A percentile compares a stretch with the other conserved stretches of the same genome.
Evolutionary conservation across 345 rosid species (phyloP).

Genomic region (Citrus cavaleriei): DNA sequence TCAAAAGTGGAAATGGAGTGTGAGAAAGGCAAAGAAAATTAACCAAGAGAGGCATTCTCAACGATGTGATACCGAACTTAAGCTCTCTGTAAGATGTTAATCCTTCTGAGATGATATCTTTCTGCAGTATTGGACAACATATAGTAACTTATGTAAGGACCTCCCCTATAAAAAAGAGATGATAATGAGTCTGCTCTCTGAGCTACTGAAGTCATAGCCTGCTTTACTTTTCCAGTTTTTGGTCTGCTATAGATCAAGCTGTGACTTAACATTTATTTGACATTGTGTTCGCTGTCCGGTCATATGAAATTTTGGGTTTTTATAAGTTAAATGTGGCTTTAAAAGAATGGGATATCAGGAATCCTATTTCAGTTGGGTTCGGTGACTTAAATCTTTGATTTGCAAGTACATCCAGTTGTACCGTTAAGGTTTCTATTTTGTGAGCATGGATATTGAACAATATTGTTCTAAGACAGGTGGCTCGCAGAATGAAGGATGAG

Average conservation of each 20-base stretch:
- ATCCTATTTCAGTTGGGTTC: not conserved
- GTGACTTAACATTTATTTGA: constrained; percentile 3
- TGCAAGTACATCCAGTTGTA: not conserved
- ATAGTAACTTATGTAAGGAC: not conserved
- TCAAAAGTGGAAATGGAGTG: constrained; percentile 78
- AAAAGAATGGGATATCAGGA: not conserved
- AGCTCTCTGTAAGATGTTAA: constrained; percentile 72
- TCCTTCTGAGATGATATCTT: not conserved
- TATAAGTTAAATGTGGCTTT: not conserved
- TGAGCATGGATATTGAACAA: constrained; percentile 17
- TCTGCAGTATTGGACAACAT: not conserved
- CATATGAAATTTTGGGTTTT: not conserved
- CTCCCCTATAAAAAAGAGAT: not conserved
- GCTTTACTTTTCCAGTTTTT: not conserved
- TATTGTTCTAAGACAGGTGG: constrained; percentile 58
- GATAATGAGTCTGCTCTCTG: not conserved
- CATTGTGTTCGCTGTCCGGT: not conserved
- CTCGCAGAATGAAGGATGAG: constrained; percentile 85
- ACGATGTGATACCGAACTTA: constrained; percentile 91
- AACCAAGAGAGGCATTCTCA: constrained; percentile 91
- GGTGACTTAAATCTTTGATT: not conserved
- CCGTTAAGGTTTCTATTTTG: constrained; percentile 15
- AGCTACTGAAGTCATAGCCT: not conserved
- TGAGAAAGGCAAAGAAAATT: constrained; percentile 65
- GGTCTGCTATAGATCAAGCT: not conserved